Percentiles rank a stretch among this genome's conserved stretches.
phyloP scores from a whole-genome alignment of 345 rosid genomes.

The Populus euphratica region DNA sequence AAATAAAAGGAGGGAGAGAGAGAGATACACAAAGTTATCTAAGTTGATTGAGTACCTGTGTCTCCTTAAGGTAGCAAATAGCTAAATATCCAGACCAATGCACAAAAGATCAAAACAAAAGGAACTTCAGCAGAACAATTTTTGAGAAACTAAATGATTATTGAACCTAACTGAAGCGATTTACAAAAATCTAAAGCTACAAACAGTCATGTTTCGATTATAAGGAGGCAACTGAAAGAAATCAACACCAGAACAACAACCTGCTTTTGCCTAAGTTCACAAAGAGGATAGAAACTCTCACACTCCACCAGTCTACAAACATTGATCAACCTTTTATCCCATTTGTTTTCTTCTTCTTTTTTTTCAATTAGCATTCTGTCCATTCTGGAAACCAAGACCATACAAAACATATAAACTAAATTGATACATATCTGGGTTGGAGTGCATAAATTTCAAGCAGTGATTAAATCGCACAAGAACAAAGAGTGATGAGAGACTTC shows the following conservation, averaged over 20 bases:
- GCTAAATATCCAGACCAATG: neutral
- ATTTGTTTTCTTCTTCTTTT: constrained; percentile 17
- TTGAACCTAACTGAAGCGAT: constrained; percentile 63
- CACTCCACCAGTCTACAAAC: constrained; percentile 64
- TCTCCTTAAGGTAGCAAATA: neutral
- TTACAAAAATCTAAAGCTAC: constrained; percentile 55
- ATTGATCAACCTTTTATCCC: constrained; percentile 30
- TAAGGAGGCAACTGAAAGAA: constrained; percentile 36
- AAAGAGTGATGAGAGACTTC: neutral
- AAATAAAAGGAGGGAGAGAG: neutral
- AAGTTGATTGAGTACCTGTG: neutral
- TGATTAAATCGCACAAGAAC: neutral
- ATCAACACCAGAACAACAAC: constrained; percentile 56
- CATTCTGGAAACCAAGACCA: constrained; percentile 19
- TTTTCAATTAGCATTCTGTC: constrained; percentile 50
- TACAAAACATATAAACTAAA: neutral
- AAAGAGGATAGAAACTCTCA: constrained; percentile 41
- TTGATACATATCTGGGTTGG: neutral
- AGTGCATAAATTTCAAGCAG: neutral
- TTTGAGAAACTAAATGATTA: constrained; percentile 31
- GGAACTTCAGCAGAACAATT: neutral
- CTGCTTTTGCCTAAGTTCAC: constrained; percentile 55
- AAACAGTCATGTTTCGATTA: constrained; percentile 51
- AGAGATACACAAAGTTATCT: neutral
- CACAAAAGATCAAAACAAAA: neutral